Base-by-base conservation (phyloP, 305 asterid genomes). In the Fraxinus angustifolia region DNA sequence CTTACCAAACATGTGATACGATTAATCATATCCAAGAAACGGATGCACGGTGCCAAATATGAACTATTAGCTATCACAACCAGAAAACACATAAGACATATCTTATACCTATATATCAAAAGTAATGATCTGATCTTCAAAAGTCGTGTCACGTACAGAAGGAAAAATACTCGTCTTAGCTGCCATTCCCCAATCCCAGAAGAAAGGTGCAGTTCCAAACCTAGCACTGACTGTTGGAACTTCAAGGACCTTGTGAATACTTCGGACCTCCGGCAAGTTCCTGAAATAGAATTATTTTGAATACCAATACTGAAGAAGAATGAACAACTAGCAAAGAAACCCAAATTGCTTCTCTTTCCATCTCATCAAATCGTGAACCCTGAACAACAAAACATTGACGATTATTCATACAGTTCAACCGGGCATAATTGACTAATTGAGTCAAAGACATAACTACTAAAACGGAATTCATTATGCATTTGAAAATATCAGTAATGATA, bases 121-220 rank as follows among this genome's bases (percentile, higher is more conserved):
- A 60, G 78, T 36, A 75, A 50, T 26, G 40, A 45, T 48, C 67
- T 53, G 71, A 60, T 77, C 65, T 60, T 79, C 65, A 74, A 78
- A 73, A 50, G 74, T 78, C 1, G 42, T 48, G 73, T 71, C 71
- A 87, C 90, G 35, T 89, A 89, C 93, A 40, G 89, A 83, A 19
- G 92, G 89, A 85, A 89, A 83, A 83, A 90, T 76, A 80, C 86
- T 83, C 28, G 86, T 84, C 92, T 87, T 85, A 71, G 92, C 92
- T 26, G 79, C 81, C 92, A 90, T 90, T 83, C 93, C 92, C 93
- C 92, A 90, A 79, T 90, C 89, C 92, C 93, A 90, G 81, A 90
- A 85, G 82, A 89, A 89, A 0, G 93, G 93, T 1, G 90, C 78
- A 58, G 92, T 90, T 87, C 93, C 93, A 70, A 90, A 90, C 76